Evolutionary conservation across 148 eudicot genomes (phyloP).

Genomic region (Polygonum maritimum): DNA sequence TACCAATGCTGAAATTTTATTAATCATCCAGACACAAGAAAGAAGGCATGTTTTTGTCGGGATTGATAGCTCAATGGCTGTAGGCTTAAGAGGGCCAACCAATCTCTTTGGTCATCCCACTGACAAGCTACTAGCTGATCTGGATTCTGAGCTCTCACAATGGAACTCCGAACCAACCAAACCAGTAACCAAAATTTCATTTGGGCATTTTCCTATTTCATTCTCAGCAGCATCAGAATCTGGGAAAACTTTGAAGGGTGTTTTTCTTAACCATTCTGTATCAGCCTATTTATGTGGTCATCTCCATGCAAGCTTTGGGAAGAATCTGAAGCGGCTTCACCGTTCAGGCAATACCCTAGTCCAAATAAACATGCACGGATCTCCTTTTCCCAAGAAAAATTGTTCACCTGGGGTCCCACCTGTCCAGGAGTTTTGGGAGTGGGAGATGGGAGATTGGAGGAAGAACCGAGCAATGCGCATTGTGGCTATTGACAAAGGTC

Average conservation of each 20-base stretch:
- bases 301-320: constrained; percentile 67
- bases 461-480: constrained; percentile 65
- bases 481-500: constrained; percentile 80
- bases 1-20: neutral
- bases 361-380: constrained; percentile 50
- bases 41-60: constrained; percentile 82
- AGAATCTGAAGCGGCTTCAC: constrained; percentile 80
- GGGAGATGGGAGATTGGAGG: constrained; percentile 99
- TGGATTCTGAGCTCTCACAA: constrained; percentile 68
- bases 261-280: constrained; percentile 55
- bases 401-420: constrained; percentile 26
- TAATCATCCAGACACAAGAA: constrained; percentile 50
- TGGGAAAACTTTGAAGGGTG: constrained; percentile 58
- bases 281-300: constrained; percentile 88
- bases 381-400: constrained; percentile 15
- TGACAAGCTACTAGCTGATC: constrained; percentile 47
- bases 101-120: constrained; percentile 92
- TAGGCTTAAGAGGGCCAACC: constrained; percentile 88
- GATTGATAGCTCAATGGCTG: constrained; percentile 71
- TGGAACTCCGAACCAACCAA: constrained; percentile 47
- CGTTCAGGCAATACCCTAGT: constrained; percentile 24
- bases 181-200: constrained; percentile 60
- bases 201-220: constrained; percentile 93
- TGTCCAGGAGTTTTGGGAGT: constrained; percentile 77
- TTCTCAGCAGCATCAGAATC: constrained; percentile 64